These are phyloP conservation scores for Metarhizium rileyi DNA, from an alignment of 2,329 filamentous ascomycete genomes.

Conservation along the genomic window DNA sequence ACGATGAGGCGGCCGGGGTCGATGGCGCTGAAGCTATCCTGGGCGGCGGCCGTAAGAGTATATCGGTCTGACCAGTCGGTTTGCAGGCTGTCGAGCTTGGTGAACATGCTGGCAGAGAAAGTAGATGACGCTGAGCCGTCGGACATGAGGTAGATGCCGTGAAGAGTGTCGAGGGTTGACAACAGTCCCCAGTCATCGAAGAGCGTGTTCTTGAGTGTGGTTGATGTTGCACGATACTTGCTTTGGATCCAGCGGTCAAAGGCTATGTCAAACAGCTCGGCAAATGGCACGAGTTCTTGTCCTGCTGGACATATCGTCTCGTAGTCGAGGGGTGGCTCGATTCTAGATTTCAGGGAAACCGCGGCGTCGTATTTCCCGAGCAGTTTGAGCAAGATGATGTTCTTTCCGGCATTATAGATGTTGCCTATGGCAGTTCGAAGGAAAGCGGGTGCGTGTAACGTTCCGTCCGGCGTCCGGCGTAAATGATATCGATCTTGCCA, in stretches of 20 bases:
- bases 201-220: constrained; percentile 54
- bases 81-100: constrained; percentile 55
- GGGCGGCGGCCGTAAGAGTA: constrained; percentile 65
- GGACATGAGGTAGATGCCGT: constrained; percentile 65
- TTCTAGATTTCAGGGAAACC: constrained; percentile 18
- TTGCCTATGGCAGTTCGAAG: constrained; percentile 57
- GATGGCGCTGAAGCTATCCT: constrained; percentile 54
- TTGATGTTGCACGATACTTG: constrained; percentile 62
- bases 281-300: constrained; percentile 53
- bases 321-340: constrained; percentile 44
- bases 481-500: constrained; percentile 72
- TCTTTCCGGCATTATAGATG: constrained; percentile 84
- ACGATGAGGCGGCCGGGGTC: constrained; percentile 56
- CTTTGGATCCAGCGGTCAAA: constrained; percentile 70
- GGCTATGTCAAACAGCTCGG: constrained; percentile 60
- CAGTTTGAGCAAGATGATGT: constrained; percentile 70
- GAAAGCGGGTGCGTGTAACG: constrained; percentile 63
- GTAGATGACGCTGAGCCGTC: constrained; percentile 59
- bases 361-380: constrained; percentile 44
- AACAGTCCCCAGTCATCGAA: constrained; percentile 60
- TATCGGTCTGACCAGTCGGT: constrained; percentile 71
- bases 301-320: constrained; percentile 41
- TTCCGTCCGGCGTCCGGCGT: constrained; percentile 47
- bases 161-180: constrained; percentile 54
- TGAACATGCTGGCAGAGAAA: constrained; percentile 63